Base-by-base conservation (phyloP, 306 rosid species). In the Rubus parviflorus region DNA sequence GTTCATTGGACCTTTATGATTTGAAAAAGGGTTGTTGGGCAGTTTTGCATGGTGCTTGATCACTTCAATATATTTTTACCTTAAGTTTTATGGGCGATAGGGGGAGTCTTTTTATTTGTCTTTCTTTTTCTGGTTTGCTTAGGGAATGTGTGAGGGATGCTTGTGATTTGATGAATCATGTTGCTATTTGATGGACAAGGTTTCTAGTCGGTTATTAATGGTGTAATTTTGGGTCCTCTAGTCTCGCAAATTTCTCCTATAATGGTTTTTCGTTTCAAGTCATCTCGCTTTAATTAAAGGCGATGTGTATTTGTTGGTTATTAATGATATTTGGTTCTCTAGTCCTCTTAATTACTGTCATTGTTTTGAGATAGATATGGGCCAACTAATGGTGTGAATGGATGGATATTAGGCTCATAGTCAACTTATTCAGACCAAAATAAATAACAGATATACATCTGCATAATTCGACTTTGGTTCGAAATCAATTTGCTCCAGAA, bases 41-140 rank as follows among this genome's bases (percentile, higher is more conserved):
- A 72, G 81, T 84, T 89, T 91, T 86, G 82, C 56, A 70, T 81
- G 79, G 78, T 84, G 74, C 75, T 78, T 74, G 58, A 71, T 81
- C 73, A 43, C 70, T 42, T 70, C 47, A 13, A 15, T 65, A 73
- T 64, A 63, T 42, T 69, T 45, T 43, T 53, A 12, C 60, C 72
- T 69, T 52, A 66, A 76, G 47, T 73, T 75, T 73, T 72, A 71
- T 76, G 76, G 71, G 73, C 76, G 73, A 79, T 80, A 77, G 73
- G 62, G 20, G 58, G 83, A 67, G 83, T 58, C 79, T 38, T 81
- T 75, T 72, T 81, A 64, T 79, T 77, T 60, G 65, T 16, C 61
- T 70, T 75, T 66, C 10, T 67, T 49, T 52, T 25, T 35, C 43
- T 1, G 16, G 41, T 81, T 68, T 8, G 41, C 47, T 60, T 78